Evolutionary conservation across 345 rosid species (phyloP).

Genomic region (Linum usitatissimum): DNA sequence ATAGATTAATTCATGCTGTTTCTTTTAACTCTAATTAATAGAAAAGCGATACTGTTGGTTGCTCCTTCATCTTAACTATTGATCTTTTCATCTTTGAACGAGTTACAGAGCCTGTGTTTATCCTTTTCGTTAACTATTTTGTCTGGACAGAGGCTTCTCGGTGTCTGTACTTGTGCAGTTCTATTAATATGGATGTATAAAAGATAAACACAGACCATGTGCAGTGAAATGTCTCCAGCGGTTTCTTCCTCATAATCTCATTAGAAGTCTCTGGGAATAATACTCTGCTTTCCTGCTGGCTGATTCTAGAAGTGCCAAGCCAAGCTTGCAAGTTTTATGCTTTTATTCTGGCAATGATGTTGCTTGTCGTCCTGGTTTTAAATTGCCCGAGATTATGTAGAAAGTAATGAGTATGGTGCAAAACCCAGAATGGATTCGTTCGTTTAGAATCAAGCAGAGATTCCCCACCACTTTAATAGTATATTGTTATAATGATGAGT

Average conservation of each 20-base stretch:
- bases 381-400: too few relatives aligned
- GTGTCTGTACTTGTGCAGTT: too few relatives aligned
- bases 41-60: neutral
- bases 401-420: too few relatives aligned
- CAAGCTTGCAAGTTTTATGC: neutral
- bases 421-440: too few relatives aligned
- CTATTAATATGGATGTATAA: too few relatives aligned
- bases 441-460: too few relatives aligned
- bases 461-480: too few relatives aligned
- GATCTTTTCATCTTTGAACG: neutral
- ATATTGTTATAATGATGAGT: too few relatives aligned
- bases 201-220: neutral
- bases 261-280: neutral
- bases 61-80: neutral
- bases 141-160: neutral
- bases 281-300: neutral
- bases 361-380: too few relatives aligned
- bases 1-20: neutral
- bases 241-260: too few relatives aligned
- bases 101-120: neutral
- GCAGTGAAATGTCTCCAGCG: neutral
- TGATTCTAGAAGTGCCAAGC: neutral
- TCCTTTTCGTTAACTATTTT: neutral
- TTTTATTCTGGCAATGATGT: too few relatives aligned
- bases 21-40: neutral